Percentiles rank a stretch among this genome's conserved stretches.
These are phyloP conservation scores for Backusella liffmaniae DNA, from an alignment of 192 early-diverging fungal genomes.

Conservation along the genomic window DNA sequence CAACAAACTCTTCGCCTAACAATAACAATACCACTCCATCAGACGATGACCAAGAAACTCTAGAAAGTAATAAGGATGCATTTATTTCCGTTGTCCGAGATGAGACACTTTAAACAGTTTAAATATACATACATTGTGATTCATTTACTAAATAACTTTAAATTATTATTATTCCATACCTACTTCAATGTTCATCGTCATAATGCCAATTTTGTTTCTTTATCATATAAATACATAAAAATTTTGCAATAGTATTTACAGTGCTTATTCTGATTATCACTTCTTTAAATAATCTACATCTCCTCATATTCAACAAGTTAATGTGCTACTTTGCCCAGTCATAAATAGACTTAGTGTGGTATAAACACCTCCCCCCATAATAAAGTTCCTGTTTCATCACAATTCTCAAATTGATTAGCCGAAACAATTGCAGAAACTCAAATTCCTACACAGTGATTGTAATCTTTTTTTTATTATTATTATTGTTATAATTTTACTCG, in stretches of 20 bases:
- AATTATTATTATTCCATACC: not conserved
- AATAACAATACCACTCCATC: not conserved
- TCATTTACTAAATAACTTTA: not conserved
- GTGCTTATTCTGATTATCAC: not conserved
- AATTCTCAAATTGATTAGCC: not conserved
- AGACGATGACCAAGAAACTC: not conserved
- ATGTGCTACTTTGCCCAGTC: not conserved
- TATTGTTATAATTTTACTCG: not conserved
- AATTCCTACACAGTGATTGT: no score
- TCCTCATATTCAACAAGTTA: not conserved
- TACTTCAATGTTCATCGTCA: not conserved
- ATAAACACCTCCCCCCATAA: no score
- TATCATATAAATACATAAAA: not conserved
- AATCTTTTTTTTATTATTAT: no score
- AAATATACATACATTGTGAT: conserved; percentile 41
- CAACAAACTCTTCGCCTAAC: not conserved
- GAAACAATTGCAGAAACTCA: not conserved
- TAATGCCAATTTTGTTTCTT: not conserved
- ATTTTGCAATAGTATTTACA: no score
- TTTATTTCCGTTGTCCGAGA: not conserved
- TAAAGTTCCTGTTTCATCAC: not conserved
- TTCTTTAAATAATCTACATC: not conserved
- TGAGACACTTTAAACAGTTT: conserved; percentile 16
- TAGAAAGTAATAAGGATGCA: not conserved
- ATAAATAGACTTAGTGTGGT: no score